Evolutionary conservation across 2,329 filamentous ascomycete genomes (phyloP).

Genomic region (Purpureocillium takamizusanense): DNA sequence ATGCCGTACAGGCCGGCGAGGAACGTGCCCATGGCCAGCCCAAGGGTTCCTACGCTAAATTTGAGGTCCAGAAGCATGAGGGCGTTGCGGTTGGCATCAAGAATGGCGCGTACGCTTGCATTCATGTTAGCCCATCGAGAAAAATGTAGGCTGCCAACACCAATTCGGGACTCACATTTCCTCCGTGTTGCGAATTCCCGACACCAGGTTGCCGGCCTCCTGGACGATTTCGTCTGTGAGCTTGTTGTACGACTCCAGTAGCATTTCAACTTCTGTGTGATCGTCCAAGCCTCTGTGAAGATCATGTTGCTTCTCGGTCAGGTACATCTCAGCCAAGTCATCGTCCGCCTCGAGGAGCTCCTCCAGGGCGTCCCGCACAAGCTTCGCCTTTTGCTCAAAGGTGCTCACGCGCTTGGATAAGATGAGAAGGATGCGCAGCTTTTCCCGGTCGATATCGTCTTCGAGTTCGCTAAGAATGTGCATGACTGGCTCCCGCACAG

Average conservation of each 20-base stretch:
- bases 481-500: constrained; percentile 86
- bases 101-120: constrained; percentile 82
- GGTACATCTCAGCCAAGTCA: constrained; percentile 88
- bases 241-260: constrained; percentile 95
- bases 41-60: constrained; percentile 89
- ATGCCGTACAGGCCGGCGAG: constrained; percentile 98
- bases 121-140: constrained; percentile 12
- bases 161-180: constrained; percentile 65
- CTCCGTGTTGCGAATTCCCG: constrained; percentile 93
- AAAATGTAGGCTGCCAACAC: neutral
- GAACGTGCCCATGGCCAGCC: constrained; percentile 90
- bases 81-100: constrained; percentile 95
- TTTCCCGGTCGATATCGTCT: constrained; percentile 93
- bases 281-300: constrained; percentile 68
- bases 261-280: constrained; percentile 93
- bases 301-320: constrained; percentile 78
- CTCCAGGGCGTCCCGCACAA: constrained; percentile 90
- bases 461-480: constrained; percentile 82
- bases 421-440: constrained; percentile 81
- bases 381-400: constrained; percentile 92
- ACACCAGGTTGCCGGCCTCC: constrained; percentile 84
- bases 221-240: constrained; percentile 97
- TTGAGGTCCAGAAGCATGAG: constrained; percentile 97
- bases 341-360: constrained; percentile 95
- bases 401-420: constrained; percentile 93